These are phyloP conservation scores for Solanum hybrid DNA, from an alignment of 305 asterid species.

Conservation along the genomic window DNA sequence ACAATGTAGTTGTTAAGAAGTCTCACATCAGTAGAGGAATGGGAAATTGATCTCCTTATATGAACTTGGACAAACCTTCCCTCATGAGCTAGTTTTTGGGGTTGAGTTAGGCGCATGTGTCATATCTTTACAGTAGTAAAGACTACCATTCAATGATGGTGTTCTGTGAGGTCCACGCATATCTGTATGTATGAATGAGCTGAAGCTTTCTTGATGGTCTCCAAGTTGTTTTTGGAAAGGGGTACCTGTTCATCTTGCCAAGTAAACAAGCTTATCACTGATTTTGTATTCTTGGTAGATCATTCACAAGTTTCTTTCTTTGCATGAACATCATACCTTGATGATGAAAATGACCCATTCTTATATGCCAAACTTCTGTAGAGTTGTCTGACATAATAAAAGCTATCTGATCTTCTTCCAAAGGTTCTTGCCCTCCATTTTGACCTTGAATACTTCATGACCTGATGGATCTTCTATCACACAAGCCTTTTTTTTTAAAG, in stretches of 20 bases:
- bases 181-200: background rate
- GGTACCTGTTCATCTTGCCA: background rate
- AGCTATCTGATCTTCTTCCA: too few species aligned
- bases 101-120: too few species aligned
- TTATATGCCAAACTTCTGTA: too few species aligned
- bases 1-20: background rate
- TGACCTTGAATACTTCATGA: too few species aligned
- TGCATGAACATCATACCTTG: background rate
- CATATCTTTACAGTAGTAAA: background rate
- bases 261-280: background rate
- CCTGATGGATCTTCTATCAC: too few species aligned
- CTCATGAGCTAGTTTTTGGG: too few species aligned
- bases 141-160: background rate
- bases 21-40: too few species aligned
- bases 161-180: background rate
- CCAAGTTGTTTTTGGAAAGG: background rate
- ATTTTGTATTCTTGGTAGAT: background rate
- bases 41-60: too few species aligned
- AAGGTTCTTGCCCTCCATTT: too few species aligned
- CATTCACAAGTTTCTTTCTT: background rate
- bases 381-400: too few species aligned
- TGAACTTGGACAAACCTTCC: too few species aligned
- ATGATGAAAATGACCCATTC: background rate
- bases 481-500: too few species aligned
- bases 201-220: background rate